Base-by-base conservation (phyloP, 495 filamentous ascomycete genomes). In the Acidiella bohemica region DNA sequence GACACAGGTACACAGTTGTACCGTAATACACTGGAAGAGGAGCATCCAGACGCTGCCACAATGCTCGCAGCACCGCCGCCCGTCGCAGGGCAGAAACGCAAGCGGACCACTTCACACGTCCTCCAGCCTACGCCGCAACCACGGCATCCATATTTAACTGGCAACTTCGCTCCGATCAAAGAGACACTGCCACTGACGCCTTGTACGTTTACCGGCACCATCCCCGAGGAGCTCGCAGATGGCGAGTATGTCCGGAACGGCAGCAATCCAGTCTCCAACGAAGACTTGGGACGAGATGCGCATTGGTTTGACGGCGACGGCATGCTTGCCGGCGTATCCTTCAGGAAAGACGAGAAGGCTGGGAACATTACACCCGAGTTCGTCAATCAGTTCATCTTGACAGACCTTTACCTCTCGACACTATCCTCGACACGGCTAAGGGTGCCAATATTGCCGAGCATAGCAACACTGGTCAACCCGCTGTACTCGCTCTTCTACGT, bases 261-360 rank as follows among this genome's bases (percentile, higher is more conserved):
- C 37, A 68, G 68, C 28, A 81, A 81, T 51, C 74, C 77, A 6
- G 57, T 78, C n/a, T 59, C 55, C n/a, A 72, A 76, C 37, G 57
- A 70, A n/a, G 64, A 72, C 39, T 47, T 67, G 17, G 58, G 59
- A 23, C 64, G 73, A 36, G 66, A 72, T 43, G 64, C 69, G 17
- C 75, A 81, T 45, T 79, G 75, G 74, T 80, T 81, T 44, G 77
- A 80, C 45, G 77, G 77, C 32, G 77, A 80, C 57, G 77, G 75
- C 1, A 80, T 81, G 76, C 68, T 80, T 3, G 66, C 68, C 17
- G 77, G 76, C 11, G 73, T 81, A 0, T 58, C 60, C 7, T 79
- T 81, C 56, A 55, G 49, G 25, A 58, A 58, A 19, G 33, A 43
- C 2, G 47, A 46, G 4, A 46, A 61, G 14, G 36, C 22, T 14